Base-by-base conservation (phyloP, 164 flowering plant genomes). In the Dillenia suffruticosa region DNA sequence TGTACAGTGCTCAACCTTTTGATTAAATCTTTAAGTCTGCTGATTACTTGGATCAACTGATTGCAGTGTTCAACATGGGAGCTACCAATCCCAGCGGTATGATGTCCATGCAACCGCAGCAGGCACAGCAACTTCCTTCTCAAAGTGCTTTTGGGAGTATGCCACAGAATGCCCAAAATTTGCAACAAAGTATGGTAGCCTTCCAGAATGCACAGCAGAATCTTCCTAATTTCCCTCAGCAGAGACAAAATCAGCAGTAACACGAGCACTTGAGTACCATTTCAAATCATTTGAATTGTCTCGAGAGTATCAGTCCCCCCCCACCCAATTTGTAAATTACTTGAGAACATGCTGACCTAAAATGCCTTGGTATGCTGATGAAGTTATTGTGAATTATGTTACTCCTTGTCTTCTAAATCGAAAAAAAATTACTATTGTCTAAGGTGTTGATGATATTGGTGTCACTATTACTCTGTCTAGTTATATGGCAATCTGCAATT, bases 31-130 rank as follows among this genome's bases (percentile, higher is more conserved):
- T 24, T 9, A 19, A 56, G 46, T 19, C 24, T 45, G 24, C 45
- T 17, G 54, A 56, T 43, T 24, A 15, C 3, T 62, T 59, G 48
- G 62, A 15, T 17, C 44, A 43, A 26, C 11, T 1, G n/a, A 45
- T 58, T 66, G 56, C 85, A 93, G 98, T 89, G 86, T 93, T 79
- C 57, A 88, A 82, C 76, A 83, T 93, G 86, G 98, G 90, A 67
- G 77, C 77, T 14, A 59, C 76, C 40, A 90, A 84, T 74, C 63
- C 83, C 17, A 67, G 78, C 48, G 65, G 73, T 44, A 84, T 90
- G 93, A 82, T 85, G 85, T 79, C 76, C 2, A 71, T 81, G 63
- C 91, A 80, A 63, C 85, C 76, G 61, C 85, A 74, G 22, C 76
- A 68, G 58, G 86, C 79, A 62, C 88, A 77, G 51, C 80, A 76